These are phyloP conservation scores for Candida methanosorbosa DNA, from an alignment of 805 yeast genomes.

Conservation along the genomic window DNA sequence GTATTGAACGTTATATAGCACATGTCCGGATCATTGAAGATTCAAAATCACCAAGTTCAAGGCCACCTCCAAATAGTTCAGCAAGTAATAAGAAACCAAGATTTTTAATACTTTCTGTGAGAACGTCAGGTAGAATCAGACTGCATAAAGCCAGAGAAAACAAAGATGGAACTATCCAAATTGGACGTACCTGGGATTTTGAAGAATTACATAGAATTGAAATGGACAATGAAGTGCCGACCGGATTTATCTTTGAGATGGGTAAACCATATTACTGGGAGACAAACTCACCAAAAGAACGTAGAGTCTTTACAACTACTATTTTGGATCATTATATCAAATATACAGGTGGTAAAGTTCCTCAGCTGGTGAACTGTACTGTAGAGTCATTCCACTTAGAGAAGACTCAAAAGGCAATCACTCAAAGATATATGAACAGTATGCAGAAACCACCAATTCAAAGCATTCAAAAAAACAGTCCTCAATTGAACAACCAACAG, in stretches of 20 bases:
- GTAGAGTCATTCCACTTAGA: slow-evolving; percentile 26
- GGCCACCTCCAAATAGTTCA: slow-evolving; percentile 54
- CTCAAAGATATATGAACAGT: background rate
- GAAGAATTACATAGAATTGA: slow-evolving; percentile 56
- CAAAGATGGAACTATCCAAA: slow-evolving; percentile 66
- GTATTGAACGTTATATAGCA: slow-evolving; percentile 56
- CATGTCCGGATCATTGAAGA: slow-evolving; percentile 74
- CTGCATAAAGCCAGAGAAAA: slow-evolving; percentile 84
- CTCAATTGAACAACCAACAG: too few relatives aligned
- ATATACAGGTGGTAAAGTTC: slow-evolving; percentile 45
- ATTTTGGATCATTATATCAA: slow-evolving; percentile 44
- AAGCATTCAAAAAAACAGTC: too few relatives aligned
- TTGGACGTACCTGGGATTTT: slow-evolving; percentile 89
- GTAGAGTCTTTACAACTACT: slow-evolving; percentile 48
- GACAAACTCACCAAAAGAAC: slow-evolving; percentile 47
- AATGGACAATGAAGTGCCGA: slow-evolving; percentile 40
- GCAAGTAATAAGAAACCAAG: slow-evolving; percentile 49
- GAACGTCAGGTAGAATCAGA: slow-evolving; percentile 57
- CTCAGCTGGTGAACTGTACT: slow-evolving; percentile 42
- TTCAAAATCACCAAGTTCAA: slow-evolving; percentile 53
- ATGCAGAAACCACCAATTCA: too few relatives aligned
- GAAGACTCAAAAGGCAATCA: background rate
- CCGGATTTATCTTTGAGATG: slow-evolving; percentile 52
- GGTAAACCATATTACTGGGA: slow-evolving; percentile 85
- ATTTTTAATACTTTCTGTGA: slow-evolving; percentile 51